Evolutionary conservation across 2,329 filamentous ascomycete species (phyloP).

Genomic region (Nemania serpens): DNA sequence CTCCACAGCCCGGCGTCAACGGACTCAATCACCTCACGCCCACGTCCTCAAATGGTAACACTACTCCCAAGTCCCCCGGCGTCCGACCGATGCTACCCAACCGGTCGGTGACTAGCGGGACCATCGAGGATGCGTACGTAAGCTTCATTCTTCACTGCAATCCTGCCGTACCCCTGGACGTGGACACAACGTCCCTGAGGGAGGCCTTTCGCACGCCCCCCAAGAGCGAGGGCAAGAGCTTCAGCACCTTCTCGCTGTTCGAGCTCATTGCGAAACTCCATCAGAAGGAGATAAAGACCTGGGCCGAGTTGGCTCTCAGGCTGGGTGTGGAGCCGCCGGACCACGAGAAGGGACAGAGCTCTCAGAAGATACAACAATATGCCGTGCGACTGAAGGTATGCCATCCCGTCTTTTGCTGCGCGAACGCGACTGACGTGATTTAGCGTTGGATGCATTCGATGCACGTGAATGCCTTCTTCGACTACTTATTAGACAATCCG

Average conservation of each 20-base stretch:
- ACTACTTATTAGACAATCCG: conserved; percentile 78
- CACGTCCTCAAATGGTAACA: conserved; percentile 35
- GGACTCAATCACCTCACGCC: conserved; percentile 38
- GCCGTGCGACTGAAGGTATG: conserved; percentile 84
- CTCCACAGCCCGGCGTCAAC: conserved; percentile 36
- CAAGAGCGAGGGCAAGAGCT: conserved; percentile 85
- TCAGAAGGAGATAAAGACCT: conserved; percentile 84
- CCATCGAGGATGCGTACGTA: conserved; percentile 82
- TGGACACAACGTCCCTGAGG: conserved; percentile 71
- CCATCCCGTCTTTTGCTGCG: not conserved
- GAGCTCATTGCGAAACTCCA: conserved; percentile 80
- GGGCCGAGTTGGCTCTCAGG: conserved; percentile 84
- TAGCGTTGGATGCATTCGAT: conserved; percentile 94
- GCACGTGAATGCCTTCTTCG: conserved; percentile 94
- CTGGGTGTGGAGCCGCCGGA: conserved; percentile 89
- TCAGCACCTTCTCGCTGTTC: conserved; percentile 77
- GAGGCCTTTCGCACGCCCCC: conserved; percentile 80
- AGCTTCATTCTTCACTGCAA: conserved; percentile 90
- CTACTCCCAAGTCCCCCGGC: conserved; percentile 36
- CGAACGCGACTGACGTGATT: conserved; percentile 43
- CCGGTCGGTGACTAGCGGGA: conserved; percentile 68
- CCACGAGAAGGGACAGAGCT: conserved; percentile 80
- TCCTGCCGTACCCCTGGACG: conserved; percentile 72
- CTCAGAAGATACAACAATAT: conserved; percentile 94
- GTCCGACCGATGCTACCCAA: conserved; percentile 60